These are phyloP conservation scores for Calonectria pauciramosa DNA, from an alignment of 2,329 filamentous ascomycete species.

Conservation along the genomic window DNA sequence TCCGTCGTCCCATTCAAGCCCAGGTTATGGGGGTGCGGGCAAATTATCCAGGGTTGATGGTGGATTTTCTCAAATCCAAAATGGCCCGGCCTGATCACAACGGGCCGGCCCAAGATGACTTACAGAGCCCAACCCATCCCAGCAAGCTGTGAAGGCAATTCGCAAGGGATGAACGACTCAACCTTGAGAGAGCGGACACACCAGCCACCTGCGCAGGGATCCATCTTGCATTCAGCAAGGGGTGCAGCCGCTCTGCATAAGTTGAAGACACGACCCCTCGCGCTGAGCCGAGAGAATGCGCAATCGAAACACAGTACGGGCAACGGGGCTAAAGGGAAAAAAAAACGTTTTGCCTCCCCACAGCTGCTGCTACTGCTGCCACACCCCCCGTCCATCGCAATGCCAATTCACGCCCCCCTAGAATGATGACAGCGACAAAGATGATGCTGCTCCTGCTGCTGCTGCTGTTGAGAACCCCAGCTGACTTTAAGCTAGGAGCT, in stretches of 20 bases:
- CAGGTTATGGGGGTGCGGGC: slow-evolving; percentile 22
- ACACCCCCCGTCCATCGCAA: slow-evolving; percentile 2
- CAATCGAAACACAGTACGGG: slow-evolving; percentile 11
- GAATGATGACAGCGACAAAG: slow-evolving; percentile 15
- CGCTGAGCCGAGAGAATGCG: slow-evolving; percentile 15
- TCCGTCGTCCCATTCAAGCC: slow-evolving; percentile 26
- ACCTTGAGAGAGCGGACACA: neutral
- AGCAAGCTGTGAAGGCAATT: neutral
- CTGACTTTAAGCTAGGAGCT: slow-evolving; percentile 11
- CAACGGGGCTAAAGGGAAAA: neutral
- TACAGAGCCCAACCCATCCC: neutral
- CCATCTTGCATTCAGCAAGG: slow-evolving; percentile 25
- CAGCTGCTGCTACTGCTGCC: neutral
- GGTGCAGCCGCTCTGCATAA: slow-evolving; percentile 24
- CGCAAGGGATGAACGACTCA: slow-evolving; percentile 7
- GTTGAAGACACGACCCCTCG: slow-evolving; percentile 11
- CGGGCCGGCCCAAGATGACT: slow-evolving; percentile 6
- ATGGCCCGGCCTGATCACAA: slow-evolving; percentile 22
- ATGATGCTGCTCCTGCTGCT: neutral
- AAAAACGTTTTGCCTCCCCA: slow-evolving; percentile 3
- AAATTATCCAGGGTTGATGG: slow-evolving; percentile 30
- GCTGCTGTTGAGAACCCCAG: slow-evolving; percentile 14
- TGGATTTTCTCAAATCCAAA: slow-evolving; percentile 25
- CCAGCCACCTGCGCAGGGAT: slow-evolving; percentile 20
- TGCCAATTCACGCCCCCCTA: neutral